Conservation (phyloP, 2,329 filamentous ascomycete genomes). For the Chrysoporthe austroafricana region DNA sequence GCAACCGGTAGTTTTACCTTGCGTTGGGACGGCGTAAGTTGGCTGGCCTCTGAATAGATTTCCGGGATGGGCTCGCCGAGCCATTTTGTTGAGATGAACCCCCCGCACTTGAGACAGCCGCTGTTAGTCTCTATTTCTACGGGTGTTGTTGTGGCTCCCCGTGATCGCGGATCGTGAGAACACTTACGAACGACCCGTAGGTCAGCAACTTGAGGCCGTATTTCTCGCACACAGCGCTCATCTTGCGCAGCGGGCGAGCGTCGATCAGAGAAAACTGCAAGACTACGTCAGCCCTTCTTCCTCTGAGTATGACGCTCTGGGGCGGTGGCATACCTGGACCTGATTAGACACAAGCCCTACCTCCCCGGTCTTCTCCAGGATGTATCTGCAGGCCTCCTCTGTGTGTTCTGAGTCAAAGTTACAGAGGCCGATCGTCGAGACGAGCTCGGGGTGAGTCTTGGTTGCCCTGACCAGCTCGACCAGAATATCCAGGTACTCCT, state of each 20-base stretch:
- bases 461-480: conserved; percentile 37
- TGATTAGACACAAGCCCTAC: conserved; percentile 40
- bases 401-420: too few relatives aligned
- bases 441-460: conserved; percentile 34
- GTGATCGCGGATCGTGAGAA: background rate
- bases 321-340: conserved; percentile 36
- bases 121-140: conserved; percentile 7
- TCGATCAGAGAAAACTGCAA: conserved; percentile 41
- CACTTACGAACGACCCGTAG: conserved; percentile 41
- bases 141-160: background rate
- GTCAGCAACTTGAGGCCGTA: conserved; percentile 40
- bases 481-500: conserved; percentile 41
- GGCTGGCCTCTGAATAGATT: conserved; percentile 36
- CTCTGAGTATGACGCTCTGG: background rate
- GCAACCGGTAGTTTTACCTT: conserved; percentile 29
- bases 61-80: conserved; percentile 37
- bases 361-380: too few relatives aligned
- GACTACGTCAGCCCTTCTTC: background rate
- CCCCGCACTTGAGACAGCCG: conserved; percentile 35
- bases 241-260: conserved; percentile 36
- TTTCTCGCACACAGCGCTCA: conserved; percentile 36
- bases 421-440: too few relatives aligned
- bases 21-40: conserved; percentile 42
- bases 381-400: too few relatives aligned
- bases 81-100: conserved; percentile 42